Evolutionary conservation across 2,329 filamentous ascomycete species (phyloP).

Genomic region (Pseudogymnoascus sp.): DNA sequence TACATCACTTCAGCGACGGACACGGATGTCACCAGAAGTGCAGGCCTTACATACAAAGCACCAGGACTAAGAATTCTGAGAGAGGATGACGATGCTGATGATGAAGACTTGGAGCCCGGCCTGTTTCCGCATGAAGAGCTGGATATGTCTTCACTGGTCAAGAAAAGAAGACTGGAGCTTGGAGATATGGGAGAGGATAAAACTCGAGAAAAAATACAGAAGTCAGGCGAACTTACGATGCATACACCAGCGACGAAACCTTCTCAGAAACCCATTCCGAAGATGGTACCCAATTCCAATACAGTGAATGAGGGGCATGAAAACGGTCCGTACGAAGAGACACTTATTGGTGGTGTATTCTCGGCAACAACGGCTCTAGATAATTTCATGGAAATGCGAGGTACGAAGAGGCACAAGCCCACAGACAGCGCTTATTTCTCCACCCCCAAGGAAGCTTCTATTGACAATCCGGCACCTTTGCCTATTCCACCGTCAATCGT

Average conservation of each 20-base stretch:
- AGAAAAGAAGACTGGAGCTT: conserved; percentile 32
- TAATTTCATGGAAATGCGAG: conserved; percentile 44
- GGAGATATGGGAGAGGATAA: conserved; percentile 13
- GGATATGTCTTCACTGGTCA: conserved; percentile 33
- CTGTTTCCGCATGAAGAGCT: conserved; percentile 18
- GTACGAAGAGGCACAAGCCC: conserved; percentile 27
- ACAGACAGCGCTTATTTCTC: conserved; percentile 26
- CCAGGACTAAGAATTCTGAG: conserved; percentile 40
- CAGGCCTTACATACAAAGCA: conserved; percentile 40
- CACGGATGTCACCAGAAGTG: conserved; percentile 32
- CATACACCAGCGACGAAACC: neutral
- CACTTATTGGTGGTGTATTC: conserved; percentile 27
- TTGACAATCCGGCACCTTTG: neutral
- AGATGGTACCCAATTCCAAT: neutral
- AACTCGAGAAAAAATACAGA: conserved; percentile 9
- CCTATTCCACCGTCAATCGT: neutral
- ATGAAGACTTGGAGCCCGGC: conserved; percentile 30
- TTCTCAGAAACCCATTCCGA: neutral
- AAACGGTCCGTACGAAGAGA: neutral
- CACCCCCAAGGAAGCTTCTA: neutral
- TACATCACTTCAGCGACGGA: conserved; percentile 29
- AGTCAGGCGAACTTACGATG: neutral
- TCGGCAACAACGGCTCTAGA: conserved; percentile 38
- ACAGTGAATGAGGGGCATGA: neutral
- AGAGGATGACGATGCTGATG: conserved; percentile 31